Evolutionary conservation across 1,139 yeast genomes (phyloP).

Genomic region (Kurtzmaniella quercitrusa): DNA sequence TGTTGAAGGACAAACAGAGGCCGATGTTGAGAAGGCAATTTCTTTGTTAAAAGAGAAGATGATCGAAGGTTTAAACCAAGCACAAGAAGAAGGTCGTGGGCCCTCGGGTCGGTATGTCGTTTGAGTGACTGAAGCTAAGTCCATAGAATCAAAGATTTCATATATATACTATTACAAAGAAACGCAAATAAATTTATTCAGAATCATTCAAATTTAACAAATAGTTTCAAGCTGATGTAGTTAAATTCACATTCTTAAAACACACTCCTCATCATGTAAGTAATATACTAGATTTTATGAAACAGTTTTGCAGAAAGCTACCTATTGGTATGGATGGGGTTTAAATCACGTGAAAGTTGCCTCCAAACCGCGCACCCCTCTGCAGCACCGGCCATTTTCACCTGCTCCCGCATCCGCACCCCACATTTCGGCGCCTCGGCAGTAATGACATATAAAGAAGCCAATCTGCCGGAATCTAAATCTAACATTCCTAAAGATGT

Average conservation of each 20-base stretch:
- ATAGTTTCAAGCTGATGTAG: not conserved
- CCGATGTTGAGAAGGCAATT: slow-evolving; percentile 64
- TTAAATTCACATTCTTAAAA: no score
- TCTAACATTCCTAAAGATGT: slow-evolving; percentile 11
- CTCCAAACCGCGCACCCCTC: not conserved
- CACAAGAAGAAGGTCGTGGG: slow-evolving; percentile 35
- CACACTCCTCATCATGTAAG: no score
- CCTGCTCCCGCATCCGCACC: not conserved
- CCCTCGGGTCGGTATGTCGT: slow-evolving; percentile 40
- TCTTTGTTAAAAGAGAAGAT: slow-evolving; percentile 57
- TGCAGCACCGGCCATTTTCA: not conserved
- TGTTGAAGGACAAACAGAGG: slow-evolving; percentile 72
- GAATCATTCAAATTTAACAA: not conserved
- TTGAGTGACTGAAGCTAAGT: slow-evolving; percentile 10
- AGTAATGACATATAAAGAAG: not conserved
- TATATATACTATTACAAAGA: not conserved
- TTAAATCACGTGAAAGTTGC: no score
- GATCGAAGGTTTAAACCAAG: slow-evolving; percentile 53
- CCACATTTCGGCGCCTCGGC: not conserved
- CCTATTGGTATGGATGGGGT: no score
- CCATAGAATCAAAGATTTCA: not conserved
- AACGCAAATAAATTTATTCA: not conserved
- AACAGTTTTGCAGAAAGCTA: no score
- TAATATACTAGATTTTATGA: no score
- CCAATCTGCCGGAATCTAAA: not conserved